Conservation (phyloP, 2,329 filamentous ascomycete species). For the Xylaria sp. region DNA sequence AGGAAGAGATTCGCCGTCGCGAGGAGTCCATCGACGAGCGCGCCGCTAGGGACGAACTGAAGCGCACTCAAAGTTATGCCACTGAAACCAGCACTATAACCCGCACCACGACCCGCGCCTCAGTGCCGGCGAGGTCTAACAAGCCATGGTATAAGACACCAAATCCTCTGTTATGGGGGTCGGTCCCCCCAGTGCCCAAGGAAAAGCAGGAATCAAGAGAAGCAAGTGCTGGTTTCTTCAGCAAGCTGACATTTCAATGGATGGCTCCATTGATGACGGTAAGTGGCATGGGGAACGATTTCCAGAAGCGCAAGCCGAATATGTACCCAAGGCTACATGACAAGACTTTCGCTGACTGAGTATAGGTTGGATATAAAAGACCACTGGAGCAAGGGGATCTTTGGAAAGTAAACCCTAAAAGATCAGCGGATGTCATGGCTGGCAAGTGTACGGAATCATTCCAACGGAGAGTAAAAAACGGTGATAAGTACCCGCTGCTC, state of each 20-base stretch:
- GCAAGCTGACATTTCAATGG: slow-evolving; percentile 85
- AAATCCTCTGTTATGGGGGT: slow-evolving; percentile 71
- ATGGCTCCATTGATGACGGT: slow-evolving; percentile 87
- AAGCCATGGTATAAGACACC: slow-evolving; percentile 71
- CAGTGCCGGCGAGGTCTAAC: slow-evolving; percentile 49
- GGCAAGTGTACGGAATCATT: slow-evolving; percentile 74
- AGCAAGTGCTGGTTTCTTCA: slow-evolving; percentile 77
- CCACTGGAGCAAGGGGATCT: slow-evolving; percentile 85
- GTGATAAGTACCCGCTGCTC: slow-evolving; percentile 77
- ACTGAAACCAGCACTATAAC: slow-evolving; percentile 63
- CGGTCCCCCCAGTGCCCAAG: slow-evolving; percentile 64
- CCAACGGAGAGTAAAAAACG: slow-evolving; percentile 70
- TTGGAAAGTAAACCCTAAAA: slow-evolving; percentile 85
- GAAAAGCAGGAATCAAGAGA: slow-evolving; percentile 70
- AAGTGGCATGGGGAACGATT: slow-evolving; percentile 48
- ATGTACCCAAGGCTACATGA: neutral
- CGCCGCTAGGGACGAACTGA: slow-evolving; percentile 50
- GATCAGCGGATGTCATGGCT: slow-evolving; percentile 76
- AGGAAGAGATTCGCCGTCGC: slow-evolving; percentile 45
- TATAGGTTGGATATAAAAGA: slow-evolving; percentile 82
- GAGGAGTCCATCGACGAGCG: slow-evolving; percentile 46
- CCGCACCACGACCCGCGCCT: slow-evolving; percentile 53
- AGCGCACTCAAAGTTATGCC: slow-evolving; percentile 61
- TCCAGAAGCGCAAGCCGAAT: neutral
- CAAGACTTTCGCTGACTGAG: slow-evolving; percentile 13